phyloP scores from a whole-genome alignment of 176 grass and related monocot species.

The Elymus sibiricus region DNA sequence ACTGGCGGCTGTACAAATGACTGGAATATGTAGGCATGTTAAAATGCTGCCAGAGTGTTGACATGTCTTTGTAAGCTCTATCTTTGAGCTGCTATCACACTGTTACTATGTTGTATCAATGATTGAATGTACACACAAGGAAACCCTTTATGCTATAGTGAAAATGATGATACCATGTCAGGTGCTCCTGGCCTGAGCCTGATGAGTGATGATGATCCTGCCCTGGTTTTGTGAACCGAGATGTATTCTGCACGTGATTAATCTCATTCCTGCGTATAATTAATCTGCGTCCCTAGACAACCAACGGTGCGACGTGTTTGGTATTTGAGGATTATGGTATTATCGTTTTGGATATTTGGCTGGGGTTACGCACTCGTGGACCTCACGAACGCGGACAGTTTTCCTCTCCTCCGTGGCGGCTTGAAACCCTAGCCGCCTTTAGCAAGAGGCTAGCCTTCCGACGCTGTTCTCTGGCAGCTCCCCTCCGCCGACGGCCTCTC shows the following conservation, averaged over 20 bases:
- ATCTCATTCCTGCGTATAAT: neutral
- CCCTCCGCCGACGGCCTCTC: too few species aligned
- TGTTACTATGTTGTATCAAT: neutral
- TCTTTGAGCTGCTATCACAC: neutral
- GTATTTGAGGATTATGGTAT: neutral
- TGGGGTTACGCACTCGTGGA: too few species aligned
- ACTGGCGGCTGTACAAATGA: neutral
- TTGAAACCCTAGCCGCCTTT: too few species aligned
- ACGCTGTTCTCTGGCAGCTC: too few species aligned
- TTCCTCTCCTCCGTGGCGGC: too few species aligned
- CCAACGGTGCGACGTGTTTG: neutral
- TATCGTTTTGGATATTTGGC: neutral
- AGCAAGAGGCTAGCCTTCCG: too few species aligned
- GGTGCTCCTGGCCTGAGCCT: neutral
- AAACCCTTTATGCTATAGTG: neutral
- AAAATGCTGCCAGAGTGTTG: neutral
- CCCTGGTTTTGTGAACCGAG: neutral
- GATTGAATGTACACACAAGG: neutral
- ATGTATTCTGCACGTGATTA: neutral
- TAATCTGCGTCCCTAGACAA: too few species aligned
- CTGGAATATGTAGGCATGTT: slow-evolving; percentile 10
- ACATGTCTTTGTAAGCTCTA: neutral
- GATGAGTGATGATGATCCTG: neutral
- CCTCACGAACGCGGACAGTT: too few species aligned
- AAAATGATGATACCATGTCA: neutral